Base-by-base conservation (phyloP, 441 rosid genomes). In the Raphanus hybrid region DNA sequence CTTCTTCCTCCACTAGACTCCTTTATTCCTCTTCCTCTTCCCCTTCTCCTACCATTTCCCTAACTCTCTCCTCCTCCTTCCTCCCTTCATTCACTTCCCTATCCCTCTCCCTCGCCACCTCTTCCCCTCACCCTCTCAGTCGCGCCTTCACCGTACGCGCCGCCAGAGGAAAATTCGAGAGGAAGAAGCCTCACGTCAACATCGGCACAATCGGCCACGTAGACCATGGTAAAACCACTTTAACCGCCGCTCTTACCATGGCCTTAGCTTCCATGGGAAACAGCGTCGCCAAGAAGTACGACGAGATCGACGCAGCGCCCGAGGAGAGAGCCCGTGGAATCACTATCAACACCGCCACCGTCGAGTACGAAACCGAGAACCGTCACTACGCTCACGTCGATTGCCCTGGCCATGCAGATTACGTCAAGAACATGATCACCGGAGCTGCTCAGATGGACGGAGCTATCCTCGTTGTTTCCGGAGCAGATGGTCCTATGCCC, bases 51-150 rank as follows among this genome's bases (percentile, higher is more conserved):
- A n/a, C 81, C 27, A 65, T 62, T 14, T 71, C 77, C 63, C 12
- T 71, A 8, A 66, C 63, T 43, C 82, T 82, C 77, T 82, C 82
- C 52, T 75, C 84, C 74, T 73, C 70, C 29, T 67, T 61, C 78
- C 68, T 78, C 70, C 81, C 72, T 50, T 82, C 94, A 65, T 81
- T 76, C 75, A 14, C 74, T 18, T 50, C 82, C 62, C 35, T 89
- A 71, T 29, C 77, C 62, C 35, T 89, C 75, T 29, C 77, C 54
- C 4, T 86, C 73, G 11, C 86, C 66, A 1, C 76, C 37, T n/a
- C 58, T 14, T 52, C 89, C 57, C 14, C 80, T 41, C 34, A 65
- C 8, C 83, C 73, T 50, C 84, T 80, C 52, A 79, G 88, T 48
- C 74, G 58, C 41, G 69, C 15, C 58, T 52, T 52, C 58, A 52